Percentiles rank a stretch among this genome's conserved stretches.
Evolutionary conservation across 2,329 filamentous ascomycete species (phyloP).

Genomic region (Raffaelea albimanens): DNA sequence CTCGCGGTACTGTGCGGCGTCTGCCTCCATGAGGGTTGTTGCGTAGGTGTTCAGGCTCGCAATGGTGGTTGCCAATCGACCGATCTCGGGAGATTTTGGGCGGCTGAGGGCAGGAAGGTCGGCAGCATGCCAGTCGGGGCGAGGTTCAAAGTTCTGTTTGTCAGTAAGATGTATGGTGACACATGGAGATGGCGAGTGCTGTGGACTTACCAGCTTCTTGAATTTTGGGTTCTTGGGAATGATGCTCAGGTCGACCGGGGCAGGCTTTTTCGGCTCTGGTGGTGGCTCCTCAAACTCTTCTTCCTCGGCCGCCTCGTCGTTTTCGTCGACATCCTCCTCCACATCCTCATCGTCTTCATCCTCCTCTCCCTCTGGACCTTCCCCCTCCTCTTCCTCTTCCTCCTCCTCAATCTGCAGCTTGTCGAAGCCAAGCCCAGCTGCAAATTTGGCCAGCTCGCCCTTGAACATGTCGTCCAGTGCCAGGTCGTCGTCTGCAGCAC

Average conservation of each 20-base stretch:
- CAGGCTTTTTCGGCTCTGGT: constrained; percentile 14
- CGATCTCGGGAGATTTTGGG: constrained; percentile 34
- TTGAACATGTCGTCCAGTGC: constrained; percentile 24
- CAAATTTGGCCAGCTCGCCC: constrained; percentile 43
- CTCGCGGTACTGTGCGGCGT: constrained; percentile 65
- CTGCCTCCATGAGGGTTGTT: constrained; percentile 62
- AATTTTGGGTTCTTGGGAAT: constrained; percentile 14
- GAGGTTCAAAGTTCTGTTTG: constrained; percentile 43
- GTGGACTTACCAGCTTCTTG: constrained; percentile 30
- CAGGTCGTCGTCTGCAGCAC: constrained; percentile 12
- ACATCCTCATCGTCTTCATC: constrained; percentile 23
- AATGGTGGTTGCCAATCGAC: constrained; percentile 32
- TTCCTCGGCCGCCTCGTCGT: constrained; percentile 16
- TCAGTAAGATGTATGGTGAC: background rate
- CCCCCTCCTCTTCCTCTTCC: constrained; percentile 29
- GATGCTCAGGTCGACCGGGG: constrained; percentile 6
- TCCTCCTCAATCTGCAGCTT: constrained; percentile 28
- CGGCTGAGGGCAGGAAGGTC: constrained; percentile 32
- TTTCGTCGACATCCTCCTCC: constrained; percentile 27
- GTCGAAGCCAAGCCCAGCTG: constrained; percentile 39
- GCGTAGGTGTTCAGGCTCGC: constrained; percentile 59
- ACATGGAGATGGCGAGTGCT: constrained; percentile 8
- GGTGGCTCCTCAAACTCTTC: constrained; percentile 10
- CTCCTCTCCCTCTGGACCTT: constrained; percentile 26
- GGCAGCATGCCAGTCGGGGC: constrained; percentile 46